phyloP scores from a whole-genome alignment of 192 early-diverging fungal species.

The Pilobolus umbonatus region DNA sequence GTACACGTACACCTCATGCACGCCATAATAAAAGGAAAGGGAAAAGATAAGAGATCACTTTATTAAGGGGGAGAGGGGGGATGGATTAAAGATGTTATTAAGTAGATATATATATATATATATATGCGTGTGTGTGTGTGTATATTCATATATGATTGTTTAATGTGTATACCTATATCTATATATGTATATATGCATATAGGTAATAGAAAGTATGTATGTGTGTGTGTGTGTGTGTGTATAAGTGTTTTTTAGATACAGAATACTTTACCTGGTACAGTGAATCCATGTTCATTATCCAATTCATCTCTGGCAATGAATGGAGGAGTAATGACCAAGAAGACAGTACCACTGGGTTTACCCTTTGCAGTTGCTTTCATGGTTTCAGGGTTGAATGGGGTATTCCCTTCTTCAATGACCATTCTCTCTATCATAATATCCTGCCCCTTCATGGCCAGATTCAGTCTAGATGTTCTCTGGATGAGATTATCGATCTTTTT shows the following conservation, averaged over 20 bases:
- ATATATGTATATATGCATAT: no score
- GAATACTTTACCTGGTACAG: conserved; percentile 26
- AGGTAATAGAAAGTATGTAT: no score
- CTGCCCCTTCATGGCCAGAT: conserved; percentile 62
- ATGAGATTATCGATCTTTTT: conserved; percentile 41
- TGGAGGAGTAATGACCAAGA: conserved; percentile 20
- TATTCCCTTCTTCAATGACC: conserved; percentile 15
- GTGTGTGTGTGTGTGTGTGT: background rate
- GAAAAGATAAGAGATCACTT: conserved; percentile 11
- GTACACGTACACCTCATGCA: conserved; percentile 11
- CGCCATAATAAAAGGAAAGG: no score
- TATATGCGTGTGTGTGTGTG: no score
- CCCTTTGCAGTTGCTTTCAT: conserved; percentile 26
- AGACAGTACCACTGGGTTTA: conserved; percentile 14
- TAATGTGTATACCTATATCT: no score
- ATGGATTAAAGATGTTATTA: no score
- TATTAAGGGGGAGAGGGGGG: no score
- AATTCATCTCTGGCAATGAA: conserved; percentile 24
- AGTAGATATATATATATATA: no score
- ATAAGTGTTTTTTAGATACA: conserved; percentile 18
- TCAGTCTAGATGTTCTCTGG: conserved; percentile 59
- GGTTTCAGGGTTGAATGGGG: conserved; percentile 9
- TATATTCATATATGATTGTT: no score
- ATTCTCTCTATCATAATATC: conserved; percentile 53
- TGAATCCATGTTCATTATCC: conserved; percentile 31